These are phyloP conservation scores for Termitomyces sp. DNA, from an alignment of 1,284 basidiomycete genomes.

Conservation along the genomic window DNA sequence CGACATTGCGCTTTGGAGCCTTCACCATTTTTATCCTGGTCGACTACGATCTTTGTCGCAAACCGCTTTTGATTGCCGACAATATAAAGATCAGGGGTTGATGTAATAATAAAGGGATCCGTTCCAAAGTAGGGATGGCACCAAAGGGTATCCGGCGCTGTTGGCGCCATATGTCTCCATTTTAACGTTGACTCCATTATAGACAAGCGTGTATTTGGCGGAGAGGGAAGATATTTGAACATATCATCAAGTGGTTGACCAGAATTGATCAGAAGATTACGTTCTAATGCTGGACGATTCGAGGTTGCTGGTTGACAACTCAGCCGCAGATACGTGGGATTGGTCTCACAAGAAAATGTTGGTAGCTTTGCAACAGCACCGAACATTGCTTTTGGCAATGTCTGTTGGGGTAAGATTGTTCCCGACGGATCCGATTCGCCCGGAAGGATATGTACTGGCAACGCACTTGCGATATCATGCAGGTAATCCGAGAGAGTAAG, in stretches of 20 bases:
- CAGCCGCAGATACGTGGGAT: slow-evolving; percentile 82
- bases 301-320: slow-evolving; percentile 23
- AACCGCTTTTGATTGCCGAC: slow-evolving; percentile 91
- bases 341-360: slow-evolving; percentile 80
- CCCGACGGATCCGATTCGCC: slow-evolving; percentile 87
- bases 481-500: slow-evolving; percentile 68
- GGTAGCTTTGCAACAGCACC: slow-evolving; percentile 60
- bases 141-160: slow-evolving; percentile 97
- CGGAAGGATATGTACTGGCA: slow-evolving; percentile 82
- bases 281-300: slow-evolving; percentile 25
- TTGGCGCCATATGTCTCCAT: slow-evolving; percentile 97
- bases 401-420: slow-evolving; percentile 88
- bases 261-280: slow-evolving; percentile 74
- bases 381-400: slow-evolving; percentile 89
- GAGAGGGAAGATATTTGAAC: slow-evolving; percentile 82
- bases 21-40: slow-evolving; percentile 22
- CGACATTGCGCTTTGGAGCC: slow-evolving; percentile 49
- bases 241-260: slow-evolving; percentile 96
- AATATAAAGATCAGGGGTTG: slow-evolving; percentile 87
- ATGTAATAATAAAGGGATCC: slow-evolving; percentile 87
- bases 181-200: slow-evolving; percentile 78
- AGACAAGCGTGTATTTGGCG: slow-evolving; percentile 62
- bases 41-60: slow-evolving; percentile 62
- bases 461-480: slow-evolving; percentile 62
- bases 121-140: slow-evolving; percentile 88